These are phyloP conservation scores for Stephanodiscus triporus DNA, from an alignment of 108 stramenopile species.

Conservation along the genomic window DNA sequence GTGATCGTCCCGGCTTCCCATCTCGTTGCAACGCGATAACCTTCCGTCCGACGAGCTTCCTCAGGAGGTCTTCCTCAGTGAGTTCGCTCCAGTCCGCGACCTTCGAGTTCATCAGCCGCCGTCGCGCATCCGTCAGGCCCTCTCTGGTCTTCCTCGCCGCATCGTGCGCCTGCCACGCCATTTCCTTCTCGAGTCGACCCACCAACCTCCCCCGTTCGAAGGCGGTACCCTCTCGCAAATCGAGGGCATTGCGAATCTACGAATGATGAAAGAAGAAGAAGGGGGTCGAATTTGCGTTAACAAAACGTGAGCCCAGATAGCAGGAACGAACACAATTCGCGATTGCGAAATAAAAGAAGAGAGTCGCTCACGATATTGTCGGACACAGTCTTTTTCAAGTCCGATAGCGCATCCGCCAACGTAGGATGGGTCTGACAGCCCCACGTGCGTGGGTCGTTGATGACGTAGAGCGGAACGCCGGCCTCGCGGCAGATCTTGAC, in stretches of 20 bases:
- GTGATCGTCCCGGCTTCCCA: background rate
- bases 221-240: slow-evolving; percentile 66
- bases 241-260: slow-evolving; percentile 44
- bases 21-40: slow-evolving; percentile 24
- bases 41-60: slow-evolving; percentile 55
- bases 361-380: slow-evolving; percentile 61
- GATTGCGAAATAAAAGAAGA: background rate
- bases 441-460: slow-evolving; percentile 84
- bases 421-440: slow-evolving; percentile 68
- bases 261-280: background rate
- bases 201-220: slow-evolving; percentile 76
- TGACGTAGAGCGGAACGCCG: slow-evolving; percentile 76
- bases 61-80: slow-evolving; percentile 49
- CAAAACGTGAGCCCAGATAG: too few relatives aligned
- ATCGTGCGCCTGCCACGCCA: slow-evolving; percentile 69
- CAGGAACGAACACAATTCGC: background rate
- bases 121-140: slow-evolving; percentile 44
- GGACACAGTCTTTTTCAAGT: slow-evolving; percentile 67
- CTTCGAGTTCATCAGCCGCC: slow-evolving; percentile 37
- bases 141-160: slow-evolving; percentile 61
- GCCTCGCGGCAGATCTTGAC: slow-evolving; percentile 71
- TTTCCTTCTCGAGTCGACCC: slow-evolving; percentile 74
- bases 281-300: too few relatives aligned
- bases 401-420: slow-evolving; percentile 60
- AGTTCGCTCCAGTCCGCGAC: slow-evolving; percentile 75